Conservation (phyloP, 108 stramenopile genomes). For the Skeletonema grethae region DNA sequence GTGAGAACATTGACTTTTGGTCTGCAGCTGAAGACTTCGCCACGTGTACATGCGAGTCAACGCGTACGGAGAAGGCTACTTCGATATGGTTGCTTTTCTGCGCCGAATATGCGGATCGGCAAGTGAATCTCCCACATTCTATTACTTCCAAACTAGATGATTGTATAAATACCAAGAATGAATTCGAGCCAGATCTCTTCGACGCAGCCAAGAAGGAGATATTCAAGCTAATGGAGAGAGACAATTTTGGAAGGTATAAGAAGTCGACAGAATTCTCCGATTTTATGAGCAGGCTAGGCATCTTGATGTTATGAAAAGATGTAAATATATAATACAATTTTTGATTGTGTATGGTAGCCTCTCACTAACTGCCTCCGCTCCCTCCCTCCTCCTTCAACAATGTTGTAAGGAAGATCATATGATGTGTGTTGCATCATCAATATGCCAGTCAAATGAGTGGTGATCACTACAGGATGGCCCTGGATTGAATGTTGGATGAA, state of each 20-base stretch:
- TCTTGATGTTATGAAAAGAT: neutral
- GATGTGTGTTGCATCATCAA: slow-evolving; percentile 12
- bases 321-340: too few species aligned
- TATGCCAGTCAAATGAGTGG: neutral
- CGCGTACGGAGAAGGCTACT: slow-evolving; percentile 24
- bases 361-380: too few species aligned
- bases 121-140: slow-evolving; percentile 45
- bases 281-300: slow-evolving; percentile 32
- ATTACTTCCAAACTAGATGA: slow-evolving; percentile 13
- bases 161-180: slow-evolving; percentile 17
- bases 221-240: slow-evolving; percentile 46
- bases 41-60: neutral
- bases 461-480: slow-evolving; percentile 1
- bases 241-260: slow-evolving; percentile 54
- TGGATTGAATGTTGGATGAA: neutral
- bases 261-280: slow-evolving; percentile 32
- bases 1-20: slow-evolving; percentile 59
- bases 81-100: slow-evolving; percentile 37
- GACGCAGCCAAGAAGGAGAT: slow-evolving; percentile 43
- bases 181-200: slow-evolving; percentile 35
- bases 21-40: slow-evolving; percentile 35
- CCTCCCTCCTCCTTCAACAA: too few species aligned
- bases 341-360: too few species aligned
- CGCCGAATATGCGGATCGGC: slow-evolving; percentile 30
- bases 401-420: neutral